phyloP scores from a whole-genome alignment of 2,329 filamentous ascomycete species.

The Fusarium tuaranense region DNA sequence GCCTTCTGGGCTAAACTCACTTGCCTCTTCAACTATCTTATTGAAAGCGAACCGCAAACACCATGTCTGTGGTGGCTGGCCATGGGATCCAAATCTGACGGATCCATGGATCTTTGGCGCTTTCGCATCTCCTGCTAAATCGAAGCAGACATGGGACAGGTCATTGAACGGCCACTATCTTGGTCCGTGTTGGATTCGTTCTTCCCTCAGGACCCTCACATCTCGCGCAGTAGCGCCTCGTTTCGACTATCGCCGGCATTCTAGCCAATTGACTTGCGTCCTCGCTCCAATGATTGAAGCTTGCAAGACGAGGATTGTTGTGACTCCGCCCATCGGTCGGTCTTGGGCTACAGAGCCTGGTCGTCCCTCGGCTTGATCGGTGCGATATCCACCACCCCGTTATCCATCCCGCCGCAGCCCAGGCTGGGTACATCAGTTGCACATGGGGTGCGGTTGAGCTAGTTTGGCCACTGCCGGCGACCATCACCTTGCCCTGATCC shows the following conservation, averaged over 20 bases:
- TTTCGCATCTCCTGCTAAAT: conserved; percentile 14
- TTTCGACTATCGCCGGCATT: conserved; percentile 2
- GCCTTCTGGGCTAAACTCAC: conserved; percentile 17
- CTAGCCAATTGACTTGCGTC: conserved; percentile 18
- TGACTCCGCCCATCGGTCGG: conserved; percentile 2
- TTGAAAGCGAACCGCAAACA: conserved; percentile 18
- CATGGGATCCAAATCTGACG: conserved; percentile 24
- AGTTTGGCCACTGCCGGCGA: conserved; percentile 26
- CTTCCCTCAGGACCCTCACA: conserved; percentile 13
- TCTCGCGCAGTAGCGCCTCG: conserved; percentile 25
- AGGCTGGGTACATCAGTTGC: conserved; percentile 20
- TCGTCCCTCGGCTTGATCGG: conserved; percentile 22
- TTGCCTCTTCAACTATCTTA: conserved; percentile 23
- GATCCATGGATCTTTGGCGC: conserved; percentile 14
- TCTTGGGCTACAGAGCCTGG: conserved; percentile 1
- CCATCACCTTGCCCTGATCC: conserved; percentile 10
- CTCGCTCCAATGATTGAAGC: conserved; percentile 9
- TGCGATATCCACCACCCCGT: conserved; percentile 27
- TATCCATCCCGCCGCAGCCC: conserved; percentile 16
- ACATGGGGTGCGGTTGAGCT: conserved; percentile 18
- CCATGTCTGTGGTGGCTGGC: conserved; percentile 18
- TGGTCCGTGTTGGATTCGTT: conserved; percentile 28
- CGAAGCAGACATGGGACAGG: conserved; percentile 26
- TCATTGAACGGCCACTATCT: conserved; percentile 13
- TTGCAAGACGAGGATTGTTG: conserved; percentile 5